Percentiles rank a stretch among this genome's conserved stretches.
These are phyloP conservation scores for Salix dunnii DNA, from an alignment of 345 rosid species.

Conservation along the genomic window DNA sequence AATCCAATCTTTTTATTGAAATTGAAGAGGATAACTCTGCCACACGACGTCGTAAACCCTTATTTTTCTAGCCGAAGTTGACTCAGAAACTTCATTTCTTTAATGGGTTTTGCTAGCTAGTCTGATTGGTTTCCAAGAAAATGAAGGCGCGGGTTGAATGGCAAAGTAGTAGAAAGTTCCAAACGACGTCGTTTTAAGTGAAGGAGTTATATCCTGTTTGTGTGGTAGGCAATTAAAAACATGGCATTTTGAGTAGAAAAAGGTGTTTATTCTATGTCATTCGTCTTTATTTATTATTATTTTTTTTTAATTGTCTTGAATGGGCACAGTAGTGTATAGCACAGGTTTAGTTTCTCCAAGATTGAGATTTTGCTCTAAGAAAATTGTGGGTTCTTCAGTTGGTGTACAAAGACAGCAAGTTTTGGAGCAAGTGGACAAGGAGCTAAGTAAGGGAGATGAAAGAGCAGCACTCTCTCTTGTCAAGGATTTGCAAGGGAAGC, in stretches of 20 bases:
- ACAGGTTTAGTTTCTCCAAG: slow-evolving; percentile 24
- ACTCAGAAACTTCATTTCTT: slow-evolving; percentile 17
- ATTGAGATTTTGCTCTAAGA: slow-evolving; percentile 8
- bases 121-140: neutral
- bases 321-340: slow-evolving; percentile 41
- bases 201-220: neutral
- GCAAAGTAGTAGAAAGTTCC: no score
- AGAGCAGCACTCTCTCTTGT: slow-evolving; percentile 68
- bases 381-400: slow-evolving; percentile 42
- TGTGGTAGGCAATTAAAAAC: slow-evolving; percentile 13
- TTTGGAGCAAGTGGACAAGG: slow-evolving; percentile 60
- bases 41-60: slow-evolving; percentile 25
- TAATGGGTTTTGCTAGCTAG: neutral
- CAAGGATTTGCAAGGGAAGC: slow-evolving; percentile 67
- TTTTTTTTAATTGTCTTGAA: slow-evolving; percentile 17
- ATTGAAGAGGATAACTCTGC: neutral
- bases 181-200: neutral
- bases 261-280: neutral
- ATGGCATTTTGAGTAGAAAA: neutral
- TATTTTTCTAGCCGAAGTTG: neutral
- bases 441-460: slow-evolving; percentile 72
- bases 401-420: slow-evolving; percentile 39
- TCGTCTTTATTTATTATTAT: neutral
- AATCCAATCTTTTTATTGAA: slow-evolving; percentile 39
- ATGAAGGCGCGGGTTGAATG: neutral